Percentiles rank a stretch among this genome's conserved stretches.
These are phyloP conservation scores for Suhomyces panamericanus DNA, from an alignment of 1,139 yeast species.

Conservation along the genomic window DNA sequence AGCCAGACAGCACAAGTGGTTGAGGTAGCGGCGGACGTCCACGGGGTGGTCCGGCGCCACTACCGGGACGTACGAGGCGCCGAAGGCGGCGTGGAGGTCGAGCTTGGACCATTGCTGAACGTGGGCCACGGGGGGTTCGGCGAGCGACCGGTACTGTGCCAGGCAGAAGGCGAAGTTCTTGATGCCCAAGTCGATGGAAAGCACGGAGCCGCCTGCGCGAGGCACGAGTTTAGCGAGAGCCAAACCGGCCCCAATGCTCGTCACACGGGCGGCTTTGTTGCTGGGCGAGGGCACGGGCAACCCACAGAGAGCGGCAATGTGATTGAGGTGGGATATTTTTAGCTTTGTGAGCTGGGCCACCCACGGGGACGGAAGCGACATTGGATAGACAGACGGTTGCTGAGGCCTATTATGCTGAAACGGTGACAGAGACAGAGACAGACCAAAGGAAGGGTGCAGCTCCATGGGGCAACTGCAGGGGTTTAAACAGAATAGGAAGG, in stretches of 20 bases:
- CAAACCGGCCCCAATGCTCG: constrained; percentile 24
- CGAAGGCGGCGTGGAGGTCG: constrained; percentile 26
- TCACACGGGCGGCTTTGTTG: constrained; percentile 31
- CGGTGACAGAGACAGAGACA: too few relatives aligned
- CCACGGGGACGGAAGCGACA: background rate
- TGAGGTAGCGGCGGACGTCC: constrained; percentile 29
- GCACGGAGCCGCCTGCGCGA: constrained; percentile 20
- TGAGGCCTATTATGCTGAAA: too few relatives aligned
- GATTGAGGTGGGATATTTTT: constrained; percentile 27
- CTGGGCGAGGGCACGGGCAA: constrained; percentile 26
- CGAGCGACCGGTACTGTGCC: constrained; percentile 17
- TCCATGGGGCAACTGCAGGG: background rate
- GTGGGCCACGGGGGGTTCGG: background rate
- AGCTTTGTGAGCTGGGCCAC: constrained; percentile 9
- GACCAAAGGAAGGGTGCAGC: too few relatives aligned
- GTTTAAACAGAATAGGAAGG: background rate
- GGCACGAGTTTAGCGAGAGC: constrained; percentile 15
- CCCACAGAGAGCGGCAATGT: constrained; percentile 39
- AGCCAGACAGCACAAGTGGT: constrained; percentile 25
- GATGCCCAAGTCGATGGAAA: constrained; percentile 42
- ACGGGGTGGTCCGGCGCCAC: constrained; percentile 19
- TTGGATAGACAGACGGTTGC: too few relatives aligned
- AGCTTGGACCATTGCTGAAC: constrained; percentile 33
- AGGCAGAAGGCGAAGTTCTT: constrained; percentile 45
- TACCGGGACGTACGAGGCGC: constrained; percentile 16